A percentile compares a stretch with the other conserved stretches of the same genome.
phyloP scores from a whole-genome alignment of 2,329 filamentous ascomycete species.

The Akanthomyces lecanii region DNA sequence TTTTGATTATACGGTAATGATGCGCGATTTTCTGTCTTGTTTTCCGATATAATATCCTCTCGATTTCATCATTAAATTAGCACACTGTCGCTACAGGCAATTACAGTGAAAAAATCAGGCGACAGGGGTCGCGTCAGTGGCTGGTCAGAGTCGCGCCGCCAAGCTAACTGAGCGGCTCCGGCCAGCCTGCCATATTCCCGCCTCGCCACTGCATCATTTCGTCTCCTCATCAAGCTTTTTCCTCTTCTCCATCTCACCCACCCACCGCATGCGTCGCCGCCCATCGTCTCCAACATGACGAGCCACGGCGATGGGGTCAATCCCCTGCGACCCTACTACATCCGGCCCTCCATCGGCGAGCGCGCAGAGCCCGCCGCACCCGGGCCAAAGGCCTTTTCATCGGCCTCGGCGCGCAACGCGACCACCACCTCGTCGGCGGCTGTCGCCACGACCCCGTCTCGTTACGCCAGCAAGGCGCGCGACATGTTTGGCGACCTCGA shows the following conservation, averaged over 20 bases:
- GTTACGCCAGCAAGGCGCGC: conserved; percentile 63
- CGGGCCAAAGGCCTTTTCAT: conserved; percentile 43
- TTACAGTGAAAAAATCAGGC: not conserved
- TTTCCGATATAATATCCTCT: not conserved
- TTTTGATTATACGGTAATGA: too few relatives aligned
- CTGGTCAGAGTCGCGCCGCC: conserved; percentile 1
- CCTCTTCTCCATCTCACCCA: conserved; percentile 17
- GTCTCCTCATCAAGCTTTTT: not conserved
- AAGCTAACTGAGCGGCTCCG: not conserved
- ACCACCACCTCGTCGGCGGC: conserved; percentile 28
- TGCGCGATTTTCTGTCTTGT: too few relatives aligned
- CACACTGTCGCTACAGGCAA: not conserved
- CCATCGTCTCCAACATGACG: conserved; percentile 36
- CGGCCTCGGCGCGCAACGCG: conserved; percentile 38
- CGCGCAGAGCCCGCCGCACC: conserved; percentile 34
- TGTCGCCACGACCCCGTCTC: conserved; percentile 29
- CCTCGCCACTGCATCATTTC: conserved; percentile 11
- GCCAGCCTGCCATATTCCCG: not conserved
- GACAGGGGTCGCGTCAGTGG: conserved; percentile 9
- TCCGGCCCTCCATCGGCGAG: conserved; percentile 54
- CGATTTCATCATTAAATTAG: not conserved
- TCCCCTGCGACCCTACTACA: conserved; percentile 67
- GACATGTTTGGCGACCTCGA: conserved; percentile 87
- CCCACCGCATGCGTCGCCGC: conserved; percentile 22
- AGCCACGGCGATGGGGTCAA: conserved; percentile 49